Conservation (phyloP, 192 early-diverging fungal genomes). For the Mortierella claussenii region DNA sequence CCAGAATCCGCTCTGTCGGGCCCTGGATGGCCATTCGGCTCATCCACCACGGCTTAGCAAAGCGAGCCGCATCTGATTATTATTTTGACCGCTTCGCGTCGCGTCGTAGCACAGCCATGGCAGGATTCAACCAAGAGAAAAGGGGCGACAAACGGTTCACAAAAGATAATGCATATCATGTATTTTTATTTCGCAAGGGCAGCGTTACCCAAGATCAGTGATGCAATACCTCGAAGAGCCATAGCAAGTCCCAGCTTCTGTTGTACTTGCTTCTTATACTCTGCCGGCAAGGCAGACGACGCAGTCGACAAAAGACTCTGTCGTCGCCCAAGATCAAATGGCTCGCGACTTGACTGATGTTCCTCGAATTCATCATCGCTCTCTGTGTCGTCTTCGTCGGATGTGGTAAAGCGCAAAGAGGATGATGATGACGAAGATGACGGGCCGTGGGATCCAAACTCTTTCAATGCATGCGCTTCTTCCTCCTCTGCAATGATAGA, state of each 20-base stretch:
- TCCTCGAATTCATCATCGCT: slow-evolving; percentile 2
- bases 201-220: slow-evolving; percentile 5
- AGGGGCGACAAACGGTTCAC: not conserved
- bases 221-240: slow-evolving; percentile 15
- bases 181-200: not conserved
- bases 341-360: not conserved
- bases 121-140: slow-evolving; percentile 2
- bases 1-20: no score
- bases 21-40: no score
- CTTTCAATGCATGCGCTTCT: not conserved
- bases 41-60: no score
- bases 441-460: not conserved
- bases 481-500: slow-evolving; percentile 36
- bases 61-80: no score
- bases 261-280: slow-evolving; percentile 8
- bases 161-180: no score
- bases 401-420: slow-evolving; percentile 21
- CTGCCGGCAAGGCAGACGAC: not conserved
- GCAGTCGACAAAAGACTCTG: slow-evolving; percentile 1
- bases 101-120: no score
- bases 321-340: not conserved
- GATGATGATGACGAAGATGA: slow-evolving; percentile 11
- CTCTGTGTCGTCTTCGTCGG: not conserved
- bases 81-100: no score
- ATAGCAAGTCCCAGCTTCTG: slow-evolving; percentile 18